These are phyloP conservation scores for Pyrenophora graminea DNA, from an alignment of 2,329 filamentous ascomycete genomes.

Conservation along the genomic window DNA sequence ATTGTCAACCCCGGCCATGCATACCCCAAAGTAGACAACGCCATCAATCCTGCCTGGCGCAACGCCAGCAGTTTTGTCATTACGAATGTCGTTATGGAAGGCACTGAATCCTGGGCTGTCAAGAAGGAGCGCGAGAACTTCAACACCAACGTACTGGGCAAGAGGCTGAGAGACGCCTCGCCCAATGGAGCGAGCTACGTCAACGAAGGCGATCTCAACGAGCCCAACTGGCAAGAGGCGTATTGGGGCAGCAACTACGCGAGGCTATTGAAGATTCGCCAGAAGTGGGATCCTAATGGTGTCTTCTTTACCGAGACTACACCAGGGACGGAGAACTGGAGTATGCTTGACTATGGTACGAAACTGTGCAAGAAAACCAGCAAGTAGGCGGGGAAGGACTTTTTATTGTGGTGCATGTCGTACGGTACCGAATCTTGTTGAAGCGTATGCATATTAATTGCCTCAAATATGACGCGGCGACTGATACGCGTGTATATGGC, in stretches of 20 bases:
- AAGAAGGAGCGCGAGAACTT: conserved; percentile 33
- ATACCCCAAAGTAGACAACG: conserved; percentile 37
- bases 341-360: conserved; percentile 40
- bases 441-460: too few relatives aligned
- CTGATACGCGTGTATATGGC: background rate
- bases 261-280: conserved; percentile 33
- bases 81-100: conserved; percentile 37
- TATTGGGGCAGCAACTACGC: conserved; percentile 45
- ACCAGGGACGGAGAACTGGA: conserved; percentile 43
- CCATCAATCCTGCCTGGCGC: conserved; percentile 42
- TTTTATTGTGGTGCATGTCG: too few relatives aligned
- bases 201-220: conserved; percentile 44
- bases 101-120: conserved; percentile 37
- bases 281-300: conserved; percentile 42
- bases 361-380: conserved; percentile 39
- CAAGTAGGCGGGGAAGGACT: background rate
- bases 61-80: conserved; percentile 44
- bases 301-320: conserved; percentile 44
- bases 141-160: conserved; percentile 39
- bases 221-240: conserved; percentile 43
- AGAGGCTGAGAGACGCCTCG: conserved; percentile 35
- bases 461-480: too few relatives aligned
- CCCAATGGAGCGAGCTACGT: conserved; percentile 42
- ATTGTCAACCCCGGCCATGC: conserved; percentile 42
- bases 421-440: too few relatives aligned